Evolutionary conservation across 225 moss, liverwort and hornwort species (phyloP).

Genomic region (Marchantia paleacea): DNA sequence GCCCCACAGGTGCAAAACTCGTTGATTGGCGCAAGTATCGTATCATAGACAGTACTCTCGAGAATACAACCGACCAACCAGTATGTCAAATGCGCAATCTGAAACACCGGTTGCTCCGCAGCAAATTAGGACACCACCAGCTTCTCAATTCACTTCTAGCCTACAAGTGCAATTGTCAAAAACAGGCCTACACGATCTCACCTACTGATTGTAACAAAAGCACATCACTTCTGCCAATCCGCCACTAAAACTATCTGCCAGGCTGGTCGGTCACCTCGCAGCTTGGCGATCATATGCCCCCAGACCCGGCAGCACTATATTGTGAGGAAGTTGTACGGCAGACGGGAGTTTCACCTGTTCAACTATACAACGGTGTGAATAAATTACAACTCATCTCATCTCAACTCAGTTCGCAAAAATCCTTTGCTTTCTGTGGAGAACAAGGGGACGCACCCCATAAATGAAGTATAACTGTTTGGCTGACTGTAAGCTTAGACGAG

Average conservation of each 20-base stretch:
- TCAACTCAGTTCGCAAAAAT: not conserved
- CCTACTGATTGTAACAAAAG: constrained; percentile 8
- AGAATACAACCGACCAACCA: not conserved
- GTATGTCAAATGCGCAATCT: not conserved
- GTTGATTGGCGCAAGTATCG: not conserved
- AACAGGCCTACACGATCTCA: not conserved
- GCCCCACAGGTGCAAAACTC: constrained; percentile 13
- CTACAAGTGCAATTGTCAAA: not conserved
- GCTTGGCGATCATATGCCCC: too few species aligned
- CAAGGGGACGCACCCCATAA: not conserved
- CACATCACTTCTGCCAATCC: constrained; percentile 13
- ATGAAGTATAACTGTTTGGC: constrained; percentile 3
- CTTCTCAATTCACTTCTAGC: not conserved
- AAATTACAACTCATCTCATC: constrained; percentile 17
- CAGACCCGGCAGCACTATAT: not conserved
- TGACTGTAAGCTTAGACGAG: not conserved
- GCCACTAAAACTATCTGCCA: not conserved
- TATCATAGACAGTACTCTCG: not conserved
- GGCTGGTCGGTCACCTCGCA: too few species aligned
- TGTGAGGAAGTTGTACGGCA: not conserved
- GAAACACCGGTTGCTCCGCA: not conserved
- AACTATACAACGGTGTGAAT: constrained; percentile 17
- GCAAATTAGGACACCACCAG: not conserved
- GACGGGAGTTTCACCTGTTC: constrained; percentile 9
- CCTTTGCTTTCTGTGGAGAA: constrained; percentile 8